Evolutionary conservation across 2,329 filamentous ascomycete genomes (phyloP).

Genomic region (Chaetomium olivaceum): DNA sequence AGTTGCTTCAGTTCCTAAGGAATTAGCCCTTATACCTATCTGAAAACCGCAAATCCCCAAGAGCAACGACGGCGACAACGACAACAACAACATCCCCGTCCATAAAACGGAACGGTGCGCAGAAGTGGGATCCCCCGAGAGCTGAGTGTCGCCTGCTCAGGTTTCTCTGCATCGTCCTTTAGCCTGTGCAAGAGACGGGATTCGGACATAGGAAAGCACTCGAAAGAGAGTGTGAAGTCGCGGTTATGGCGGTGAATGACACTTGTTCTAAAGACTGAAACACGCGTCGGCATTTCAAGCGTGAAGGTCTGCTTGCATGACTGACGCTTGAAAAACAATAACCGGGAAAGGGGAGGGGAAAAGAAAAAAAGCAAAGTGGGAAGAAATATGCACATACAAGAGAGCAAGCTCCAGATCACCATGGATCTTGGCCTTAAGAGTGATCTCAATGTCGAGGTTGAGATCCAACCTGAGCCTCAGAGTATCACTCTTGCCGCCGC

Average conservation of each 20-base stretch:
- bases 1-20: slow-evolving; percentile 38
- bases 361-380: slow-evolving; percentile 12
- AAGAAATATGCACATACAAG: slow-evolving; percentile 47
- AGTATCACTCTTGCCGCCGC: slow-evolving; percentile 61
- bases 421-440: slow-evolving; percentile 81
- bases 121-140: slow-evolving; percentile 16
- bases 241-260: neutral
- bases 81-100: neutral
- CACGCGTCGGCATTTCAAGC: slow-evolving; percentile 25
- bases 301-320: slow-evolving; percentile 4
- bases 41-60: slow-evolving; percentile 9
- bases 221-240: slow-evolving; percentile 3
- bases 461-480: slow-evolving; percentile 73
- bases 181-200: slow-evolving; percentile 32
- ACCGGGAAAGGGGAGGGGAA: slow-evolving; percentile 12
- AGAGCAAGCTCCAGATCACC: slow-evolving; percentile 79
- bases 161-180: slow-evolving; percentile 37
- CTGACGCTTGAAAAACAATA: slow-evolving; percentile 15
- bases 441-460: slow-evolving; percentile 81
- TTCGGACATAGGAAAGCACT: slow-evolving; percentile 16
- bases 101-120: slow-evolving; percentile 2
- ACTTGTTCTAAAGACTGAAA: slow-evolving; percentile 30
- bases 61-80: neutral
- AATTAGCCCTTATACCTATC: slow-evolving; percentile 35
- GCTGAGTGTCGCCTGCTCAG: slow-evolving; percentile 29